Evolutionary conservation across 2,329 filamentous ascomycete genomes (phyloP), one percentile per base, ranked within the genome.

Genomic region (Leptosphaerulina australis): DNA sequence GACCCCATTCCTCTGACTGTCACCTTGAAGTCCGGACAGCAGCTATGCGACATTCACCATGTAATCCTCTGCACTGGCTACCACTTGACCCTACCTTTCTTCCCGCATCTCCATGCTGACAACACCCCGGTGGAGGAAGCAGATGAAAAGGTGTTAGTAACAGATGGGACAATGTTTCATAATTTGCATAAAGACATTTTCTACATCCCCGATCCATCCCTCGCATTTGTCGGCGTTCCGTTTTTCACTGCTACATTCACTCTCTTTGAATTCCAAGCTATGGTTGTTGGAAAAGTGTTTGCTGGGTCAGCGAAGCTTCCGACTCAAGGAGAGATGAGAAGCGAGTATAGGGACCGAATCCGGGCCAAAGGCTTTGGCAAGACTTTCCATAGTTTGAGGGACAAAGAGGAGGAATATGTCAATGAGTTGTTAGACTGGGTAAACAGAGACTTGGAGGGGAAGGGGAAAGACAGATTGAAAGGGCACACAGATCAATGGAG

Each of bases 141-240:
- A 0, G 75, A 79, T 28, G 77, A 83, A 0, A 73, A 66, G 0
- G 68, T 83, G 0, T 72, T 90, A 0, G 81, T 90, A 4, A 88
- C 83, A 0, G 83, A 88, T 34, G 86, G 86, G 2, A 78, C 77
- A 10, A 82, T 84, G 64, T 67, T 76, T 2, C 86, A 89, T 60
- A 88, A 89, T 56, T 73, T 89, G 1, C 83, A 88, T 74, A 83
- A 83, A 50, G 86, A 90, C 63, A 84, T 89, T 11, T 89, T 87
- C 64, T 89, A 88, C 68, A 88, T 88, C 33, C 79, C 79, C 0
- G 85, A 89, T 52, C 84, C 86, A 0, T 81, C 83, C 0, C 73
- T 89, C 0, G 74, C 77, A 0, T 88, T 88, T 55, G 74, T 88
- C 14, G 86, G 86, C 0, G 81, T 86, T 0, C 85, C 84, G 0